These are phyloP conservation scores for Rhododendron ovatum DNA, from an alignment of 148 eudicot genomes.

Conservation along the genomic window DNA sequence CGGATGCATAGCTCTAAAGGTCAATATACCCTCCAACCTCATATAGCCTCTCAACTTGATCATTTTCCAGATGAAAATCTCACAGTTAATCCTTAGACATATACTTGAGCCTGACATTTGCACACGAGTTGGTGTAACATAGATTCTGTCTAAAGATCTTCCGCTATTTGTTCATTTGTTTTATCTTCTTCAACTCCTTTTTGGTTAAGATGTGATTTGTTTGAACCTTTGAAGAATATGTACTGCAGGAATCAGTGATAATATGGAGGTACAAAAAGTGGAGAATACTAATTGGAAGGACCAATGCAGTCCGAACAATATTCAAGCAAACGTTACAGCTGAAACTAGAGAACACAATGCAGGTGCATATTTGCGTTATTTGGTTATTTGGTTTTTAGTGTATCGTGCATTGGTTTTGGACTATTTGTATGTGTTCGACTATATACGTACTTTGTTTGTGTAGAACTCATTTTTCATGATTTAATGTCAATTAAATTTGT, in stretches of 20 bases:
- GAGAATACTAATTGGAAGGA: background rate
- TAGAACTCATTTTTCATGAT: background rate
- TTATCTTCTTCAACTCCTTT: background rate
- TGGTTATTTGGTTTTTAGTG: background rate
- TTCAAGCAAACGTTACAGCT: background rate
- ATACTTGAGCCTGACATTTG: background rate
- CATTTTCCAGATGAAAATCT: no score
- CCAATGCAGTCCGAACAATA: background rate
- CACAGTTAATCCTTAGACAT: background rate
- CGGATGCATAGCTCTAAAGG: no score
- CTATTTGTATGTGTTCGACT: background rate
- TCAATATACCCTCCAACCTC: no score
- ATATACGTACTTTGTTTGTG: background rate
- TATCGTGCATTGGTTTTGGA: background rate
- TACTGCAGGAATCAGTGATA: constrained; percentile 15
- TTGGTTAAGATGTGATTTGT: background rate
- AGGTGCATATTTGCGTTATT: background rate
- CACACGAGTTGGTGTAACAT: background rate
- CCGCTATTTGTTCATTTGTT: background rate
- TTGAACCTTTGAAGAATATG: background rate
- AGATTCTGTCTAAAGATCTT: background rate
- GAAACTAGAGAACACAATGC: constrained; percentile 4
- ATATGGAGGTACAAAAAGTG: constrained; percentile 8
- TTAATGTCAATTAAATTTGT: background rate
- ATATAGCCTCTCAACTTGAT: no score